Percentiles rank a stretch among this genome's conserved stretches.
Conservation (phyloP, 441 rosid species). For the Daphne laureola region DNA sequence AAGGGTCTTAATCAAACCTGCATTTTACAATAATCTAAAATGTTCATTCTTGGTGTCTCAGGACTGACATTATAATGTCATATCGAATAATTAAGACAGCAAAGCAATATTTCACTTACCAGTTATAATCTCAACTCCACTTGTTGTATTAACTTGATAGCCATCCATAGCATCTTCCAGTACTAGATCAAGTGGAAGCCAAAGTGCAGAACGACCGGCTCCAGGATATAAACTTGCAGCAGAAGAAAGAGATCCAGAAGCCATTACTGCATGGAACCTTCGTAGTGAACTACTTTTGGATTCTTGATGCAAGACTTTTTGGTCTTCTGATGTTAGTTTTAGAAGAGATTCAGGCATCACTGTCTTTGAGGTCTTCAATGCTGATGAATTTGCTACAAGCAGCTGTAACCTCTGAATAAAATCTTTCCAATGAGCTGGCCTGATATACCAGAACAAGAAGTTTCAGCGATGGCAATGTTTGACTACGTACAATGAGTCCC, state of each 20-base stretch:
- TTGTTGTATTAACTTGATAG: constrained; percentile 60
- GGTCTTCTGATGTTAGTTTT: constrained; percentile 37
- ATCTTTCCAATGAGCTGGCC: constrained; percentile 47
- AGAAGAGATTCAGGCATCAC: constrained; percentile 31
- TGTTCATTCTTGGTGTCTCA: constrained; percentile 13
- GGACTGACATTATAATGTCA: constrained; percentile 14
- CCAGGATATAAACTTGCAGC: constrained; percentile 48
- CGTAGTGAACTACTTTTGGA: constrained; percentile 36
- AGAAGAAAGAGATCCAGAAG: constrained; percentile 46
- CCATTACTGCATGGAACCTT: constrained; percentile 39
- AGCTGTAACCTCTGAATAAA: constrained; percentile 42
- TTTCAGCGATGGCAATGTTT: too few species aligned
- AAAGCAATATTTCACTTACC: constrained; percentile 28
- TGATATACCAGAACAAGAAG: constrained; percentile 16
- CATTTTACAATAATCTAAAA: constrained; percentile 15
- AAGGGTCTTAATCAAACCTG: constrained; percentile 65
- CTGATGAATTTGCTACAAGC: constrained; percentile 41
- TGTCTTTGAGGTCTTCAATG: constrained; percentile 34
- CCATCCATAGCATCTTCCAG: constrained; percentile 82
- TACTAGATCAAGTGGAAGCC: constrained; percentile 77
- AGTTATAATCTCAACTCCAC: constrained; percentile 63
- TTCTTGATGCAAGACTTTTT: constrained; percentile 29
- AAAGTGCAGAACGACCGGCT: constrained; percentile 52
- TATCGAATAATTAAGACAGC: constrained; percentile 12
- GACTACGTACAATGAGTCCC: too few species aligned